phyloP scores from a whole-genome alignment of 805 yeast genomes.

The Monosporozyma solicola region DNA sequence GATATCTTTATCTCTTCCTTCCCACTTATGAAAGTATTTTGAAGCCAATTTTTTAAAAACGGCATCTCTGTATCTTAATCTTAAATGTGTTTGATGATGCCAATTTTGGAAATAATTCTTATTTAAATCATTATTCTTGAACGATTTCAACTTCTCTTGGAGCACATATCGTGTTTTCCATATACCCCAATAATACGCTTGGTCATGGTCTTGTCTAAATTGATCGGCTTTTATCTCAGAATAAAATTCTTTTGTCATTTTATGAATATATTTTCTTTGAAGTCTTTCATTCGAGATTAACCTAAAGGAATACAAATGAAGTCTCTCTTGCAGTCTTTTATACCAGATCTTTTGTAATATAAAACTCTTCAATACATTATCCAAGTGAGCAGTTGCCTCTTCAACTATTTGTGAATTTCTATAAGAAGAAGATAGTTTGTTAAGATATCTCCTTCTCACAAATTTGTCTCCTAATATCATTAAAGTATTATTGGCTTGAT shows the following conservation, averaged over 20 bases:
- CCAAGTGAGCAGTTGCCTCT: conserved; percentile 1
- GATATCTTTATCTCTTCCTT: neutral
- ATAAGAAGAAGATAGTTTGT: neutral
- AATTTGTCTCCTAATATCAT: neutral
- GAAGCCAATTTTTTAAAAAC: neutral
- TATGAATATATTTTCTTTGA: neutral
- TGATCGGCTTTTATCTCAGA: neutral
- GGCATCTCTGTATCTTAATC: neutral
- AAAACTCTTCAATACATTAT: conserved; percentile 5
- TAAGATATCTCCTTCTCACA: neutral
- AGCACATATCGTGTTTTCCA: neutral
- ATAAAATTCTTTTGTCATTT: neutral
- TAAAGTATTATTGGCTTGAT: neutral
- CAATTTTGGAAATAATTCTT: neutral
- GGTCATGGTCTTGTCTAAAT: neutral
- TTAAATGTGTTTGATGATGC: neutral
- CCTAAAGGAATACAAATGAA: conserved; percentile 1
- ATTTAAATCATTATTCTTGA: neutral
- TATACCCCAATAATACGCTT: neutral
- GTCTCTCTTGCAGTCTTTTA: conserved; percentile 9
- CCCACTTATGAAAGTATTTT: neutral
- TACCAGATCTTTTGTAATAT: conserved; percentile 16
- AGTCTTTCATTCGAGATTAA: neutral
- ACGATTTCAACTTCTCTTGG: neutral
- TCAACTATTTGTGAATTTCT: neutral